Conservation (phyloP, 2,329 filamentous ascomycete genomes). For the Cytospora paraplurivora region DNA sequence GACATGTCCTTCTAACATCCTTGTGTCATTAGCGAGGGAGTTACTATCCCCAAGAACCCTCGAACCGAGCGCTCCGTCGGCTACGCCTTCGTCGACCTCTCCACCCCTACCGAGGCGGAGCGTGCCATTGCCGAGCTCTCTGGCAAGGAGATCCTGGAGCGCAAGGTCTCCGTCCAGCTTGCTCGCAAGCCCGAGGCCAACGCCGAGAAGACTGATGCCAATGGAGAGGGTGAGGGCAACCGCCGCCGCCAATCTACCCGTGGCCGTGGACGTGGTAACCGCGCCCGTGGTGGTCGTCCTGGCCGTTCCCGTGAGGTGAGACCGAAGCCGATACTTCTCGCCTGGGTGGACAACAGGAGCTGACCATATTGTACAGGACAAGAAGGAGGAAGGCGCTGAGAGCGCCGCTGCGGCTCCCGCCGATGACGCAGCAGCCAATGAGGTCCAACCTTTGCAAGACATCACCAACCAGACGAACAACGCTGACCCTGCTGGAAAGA, state of each 20-base stretch:
- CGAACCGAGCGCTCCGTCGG: constrained; percentile 97
- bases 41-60: constrained; percentile 98
- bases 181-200: constrained; percentile 94
- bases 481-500: constrained; percentile 63
- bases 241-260: constrained; percentile 65
- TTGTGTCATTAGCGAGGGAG: constrained; percentile 75
- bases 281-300: constrained; percentile 63
- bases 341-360: constrained; percentile 2
- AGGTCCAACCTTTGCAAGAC: constrained; percentile 62
- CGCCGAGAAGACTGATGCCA: constrained; percentile 74
- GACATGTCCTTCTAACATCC: constrained; percentile 39
- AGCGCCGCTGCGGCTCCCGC: constrained; percentile 51
- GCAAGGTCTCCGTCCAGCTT: constrained; percentile 98
- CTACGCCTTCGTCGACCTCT: constrained; percentile 98
- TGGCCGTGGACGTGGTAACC: constrained; percentile 66
- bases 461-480: constrained; percentile 57
- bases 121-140: constrained; percentile 94
- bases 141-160: constrained; percentile 95
- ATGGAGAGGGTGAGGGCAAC: constrained; percentile 74
- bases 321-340: constrained; percentile 25
- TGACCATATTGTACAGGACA: constrained; percentile 38
- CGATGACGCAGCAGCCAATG: constrained; percentile 50
- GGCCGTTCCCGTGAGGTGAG: constrained; percentile 63
- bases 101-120: constrained; percentile 90
- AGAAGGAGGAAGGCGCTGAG: constrained; percentile 53